phyloP scores from a whole-genome alignment of 208 protist genomes.

The Blastocrithidia nonstop region DNA sequence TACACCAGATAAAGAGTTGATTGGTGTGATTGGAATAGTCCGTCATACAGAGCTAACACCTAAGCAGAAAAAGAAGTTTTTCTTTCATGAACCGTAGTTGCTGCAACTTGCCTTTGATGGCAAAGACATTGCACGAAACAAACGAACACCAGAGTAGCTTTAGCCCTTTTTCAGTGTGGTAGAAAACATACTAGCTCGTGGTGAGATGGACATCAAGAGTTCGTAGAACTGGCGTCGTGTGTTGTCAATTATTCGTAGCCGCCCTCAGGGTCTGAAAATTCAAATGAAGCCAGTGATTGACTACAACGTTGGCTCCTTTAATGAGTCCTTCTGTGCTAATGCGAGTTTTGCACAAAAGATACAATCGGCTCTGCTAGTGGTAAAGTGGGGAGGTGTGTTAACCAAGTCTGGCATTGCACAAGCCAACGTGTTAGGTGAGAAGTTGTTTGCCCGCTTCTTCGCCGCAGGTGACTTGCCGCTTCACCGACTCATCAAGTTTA shows the following conservation, averaged over 20 bases:
- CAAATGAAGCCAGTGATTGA: conserved; percentile 14
- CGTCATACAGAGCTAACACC: conserved; percentile 35
- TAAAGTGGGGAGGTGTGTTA: conserved; percentile 45
- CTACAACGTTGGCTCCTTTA: conserved; percentile 11
- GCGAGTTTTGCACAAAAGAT: not conserved
- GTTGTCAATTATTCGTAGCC: conserved; percentile 18
- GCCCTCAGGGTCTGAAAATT: conserved; percentile 18
- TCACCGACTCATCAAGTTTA: conserved; percentile 17
- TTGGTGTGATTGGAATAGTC: conserved; percentile 31
- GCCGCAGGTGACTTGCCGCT: conserved; percentile 29
- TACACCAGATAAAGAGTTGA: conserved; percentile 20
- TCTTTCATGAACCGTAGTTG: conserved; percentile 17
- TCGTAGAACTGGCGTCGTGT: conserved; percentile 21
- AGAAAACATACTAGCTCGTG: too few relatives aligned
- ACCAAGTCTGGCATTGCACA: conserved; percentile 25
- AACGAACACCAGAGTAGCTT: too few relatives aligned
- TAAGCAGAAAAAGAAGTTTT: conserved; percentile 39
- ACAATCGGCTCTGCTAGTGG: conserved; percentile 17
- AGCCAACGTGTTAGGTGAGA: conserved; percentile 26
- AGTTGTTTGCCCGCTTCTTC: conserved; percentile 36
- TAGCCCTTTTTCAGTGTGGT: too few relatives aligned
- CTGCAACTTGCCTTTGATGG: conserved; percentile 10
- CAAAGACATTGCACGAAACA: conserved; percentile 3
- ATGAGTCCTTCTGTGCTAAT: not conserved
- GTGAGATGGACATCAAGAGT: not conserved